Evolutionary conservation across 208 protist genomes (phyloP).

Genomic region (Jaenimonas drosophilae): DNA sequence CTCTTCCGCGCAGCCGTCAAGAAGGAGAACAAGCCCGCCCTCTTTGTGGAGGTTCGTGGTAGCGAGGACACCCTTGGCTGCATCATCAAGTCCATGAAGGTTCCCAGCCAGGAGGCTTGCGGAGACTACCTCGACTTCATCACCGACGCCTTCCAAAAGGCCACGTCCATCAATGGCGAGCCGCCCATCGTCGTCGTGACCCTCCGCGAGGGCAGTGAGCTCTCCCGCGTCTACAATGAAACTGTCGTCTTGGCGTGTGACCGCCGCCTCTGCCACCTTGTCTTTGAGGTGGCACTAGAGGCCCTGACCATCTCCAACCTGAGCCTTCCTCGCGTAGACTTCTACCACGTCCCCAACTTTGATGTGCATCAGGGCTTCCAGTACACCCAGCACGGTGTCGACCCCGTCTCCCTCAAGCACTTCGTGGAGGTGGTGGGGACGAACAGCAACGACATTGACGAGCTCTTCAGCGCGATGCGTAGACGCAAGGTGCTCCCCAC

Average conservation of each 20-base stretch:
- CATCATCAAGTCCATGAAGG: conserved; percentile 52
- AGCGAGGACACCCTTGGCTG: conserved; percentile 61
- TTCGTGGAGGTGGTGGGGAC: conserved; percentile 73
- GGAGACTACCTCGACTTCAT: conserved; percentile 77
- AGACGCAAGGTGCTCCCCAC: conserved; percentile 33
- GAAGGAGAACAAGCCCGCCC: conserved; percentile 66
- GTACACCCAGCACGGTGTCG: conserved; percentile 70
- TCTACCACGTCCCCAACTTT: conserved; percentile 70
- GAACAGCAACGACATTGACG: conserved; percentile 71
- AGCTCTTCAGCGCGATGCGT: conserved; percentile 58
- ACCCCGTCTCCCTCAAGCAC: conserved; percentile 45
- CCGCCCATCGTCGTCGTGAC: conserved; percentile 65
- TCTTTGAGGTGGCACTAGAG: conserved; percentile 71
- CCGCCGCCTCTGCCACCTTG: conserved; percentile 57
- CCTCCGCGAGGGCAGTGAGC: conserved; percentile 56
- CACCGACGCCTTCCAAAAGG: conserved; percentile 50
- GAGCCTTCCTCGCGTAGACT: conserved; percentile 62
- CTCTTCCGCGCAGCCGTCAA: conserved; percentile 49
- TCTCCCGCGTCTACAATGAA: conserved; percentile 74
- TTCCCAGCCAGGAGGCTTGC: conserved; percentile 76
- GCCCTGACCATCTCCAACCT: conserved; percentile 38
- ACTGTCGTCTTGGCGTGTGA: conserved; percentile 58
- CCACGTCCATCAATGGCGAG: conserved; percentile 56
- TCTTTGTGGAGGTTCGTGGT: conserved; percentile 67
- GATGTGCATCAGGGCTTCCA: conserved; percentile 42